Evolutionary conservation across 148 eudicot species (phyloP), one percentile per base, ranked within the genome.

Genomic region (Rhododendron molle): DNA sequence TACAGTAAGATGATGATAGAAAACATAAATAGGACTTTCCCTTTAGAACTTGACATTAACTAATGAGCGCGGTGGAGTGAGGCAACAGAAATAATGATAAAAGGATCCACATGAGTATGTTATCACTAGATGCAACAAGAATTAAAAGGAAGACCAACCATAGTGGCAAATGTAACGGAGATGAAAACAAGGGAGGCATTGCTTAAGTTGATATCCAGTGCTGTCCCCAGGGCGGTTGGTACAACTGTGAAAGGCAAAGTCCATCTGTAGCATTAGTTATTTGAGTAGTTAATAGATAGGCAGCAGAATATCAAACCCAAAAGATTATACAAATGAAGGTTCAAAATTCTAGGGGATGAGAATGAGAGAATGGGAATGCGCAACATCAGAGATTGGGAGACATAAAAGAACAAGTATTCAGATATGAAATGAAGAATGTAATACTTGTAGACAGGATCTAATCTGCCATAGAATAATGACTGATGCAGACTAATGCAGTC

Each of bases 151-250:
- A 84, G 67, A 93, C 95, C 60, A 89, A 97, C 99, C 99, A 97
- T 97, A 28, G 99, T 97, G 84, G 99, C 99, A 90, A 97, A 97
- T 74, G 98, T 97, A 83, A 97, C 99, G 71, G 99, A 91, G 91
- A 97, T 94, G 90, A 97, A 97, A 90, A 97, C 99, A 90, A 97
- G 98, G 79, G 99, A 97, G 73, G 90, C 98, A 86, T 97, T 97
- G 98, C 99, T 97, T 89, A 97, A 88, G 88, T 97, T 97, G 84
- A 97, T 89, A 88, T 97, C 99, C 96, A 94, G 88, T 80, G 99
- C 97, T 38, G 99, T 97, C 87, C 96, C 94, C 65, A 97, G 90
- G 90, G 96, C 98, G 26, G 93, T 94, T 46, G 99, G 99, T 86
- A 95, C 97, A 94, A 97, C 99, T 97, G 99, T 91, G 88, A 93